phyloP scores from a whole-genome alignment of 2,329 filamentous ascomycete species.

The Botrytis byssoidea region DNA sequence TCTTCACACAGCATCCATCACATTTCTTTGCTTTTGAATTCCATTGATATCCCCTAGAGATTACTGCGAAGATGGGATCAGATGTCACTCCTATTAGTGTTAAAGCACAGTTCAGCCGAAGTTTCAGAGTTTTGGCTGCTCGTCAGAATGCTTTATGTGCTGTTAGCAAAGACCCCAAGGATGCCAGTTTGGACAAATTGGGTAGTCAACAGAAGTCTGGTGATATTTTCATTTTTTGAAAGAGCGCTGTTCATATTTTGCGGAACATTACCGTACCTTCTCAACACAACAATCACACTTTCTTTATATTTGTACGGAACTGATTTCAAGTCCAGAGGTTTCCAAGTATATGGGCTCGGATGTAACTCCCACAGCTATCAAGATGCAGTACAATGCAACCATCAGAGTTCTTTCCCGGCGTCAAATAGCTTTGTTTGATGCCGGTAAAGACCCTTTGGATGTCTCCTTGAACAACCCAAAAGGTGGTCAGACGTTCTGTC shows the following conservation, averaged over 20 bases:
- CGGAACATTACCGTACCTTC: no score
- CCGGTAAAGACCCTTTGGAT: constrained; percentile 44
- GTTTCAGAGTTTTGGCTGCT: constrained; percentile 54
- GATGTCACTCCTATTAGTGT: constrained; percentile 57
- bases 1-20: not conserved
- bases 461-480: not conserved
- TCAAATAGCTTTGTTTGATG: constrained; percentile 46
- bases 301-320: not conserved
- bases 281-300: not conserved
- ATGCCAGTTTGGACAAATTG: not conserved
- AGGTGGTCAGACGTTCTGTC: constrained; percentile 13
- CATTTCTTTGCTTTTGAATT: not conserved
- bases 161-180: constrained; percentile 46
- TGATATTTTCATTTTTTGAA: not conserved
- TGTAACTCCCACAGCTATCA: constrained; percentile 28
- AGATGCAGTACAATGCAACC: constrained; percentile 27
- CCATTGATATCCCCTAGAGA: not conserved
- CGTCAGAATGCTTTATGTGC: constrained; percentile 47
- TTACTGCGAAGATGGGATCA: constrained; percentile 37
- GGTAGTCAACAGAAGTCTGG: not conserved
- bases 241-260: not conserved
- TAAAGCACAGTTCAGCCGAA: constrained; percentile 56
- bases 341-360: constrained; percentile 31
- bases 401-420: constrained; percentile 53
- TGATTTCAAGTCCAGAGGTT: constrained; percentile 20